Evolutionary conservation across 2,329 filamentous ascomycete species (phyloP).

Genomic region (Dactylellina drechsleri): DNA sequence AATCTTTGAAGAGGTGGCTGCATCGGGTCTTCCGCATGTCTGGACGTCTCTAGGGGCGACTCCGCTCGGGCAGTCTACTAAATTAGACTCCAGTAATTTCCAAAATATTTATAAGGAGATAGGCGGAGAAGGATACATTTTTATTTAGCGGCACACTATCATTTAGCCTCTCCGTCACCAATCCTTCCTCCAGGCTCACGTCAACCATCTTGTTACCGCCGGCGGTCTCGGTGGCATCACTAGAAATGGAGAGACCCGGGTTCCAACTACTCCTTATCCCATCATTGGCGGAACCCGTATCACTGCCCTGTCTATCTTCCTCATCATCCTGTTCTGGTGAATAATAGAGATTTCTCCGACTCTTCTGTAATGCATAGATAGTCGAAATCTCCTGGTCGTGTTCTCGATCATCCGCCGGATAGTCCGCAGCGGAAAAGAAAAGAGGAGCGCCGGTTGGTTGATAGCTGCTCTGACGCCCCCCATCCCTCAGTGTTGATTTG

Average conservation of each 20-base stretch:
- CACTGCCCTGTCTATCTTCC: slow-evolving; percentile 61
- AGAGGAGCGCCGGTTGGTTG: slow-evolving; percentile 72
- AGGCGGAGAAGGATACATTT: slow-evolving; percentile 44
- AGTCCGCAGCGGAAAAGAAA: slow-evolving; percentile 91
- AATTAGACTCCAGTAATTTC: slow-evolving; percentile 6
- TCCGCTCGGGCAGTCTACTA: slow-evolving; percentile 18
- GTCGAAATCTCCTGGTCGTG: slow-evolving; percentile 92
- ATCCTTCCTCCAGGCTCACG: slow-evolving; percentile 62
- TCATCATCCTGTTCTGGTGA: slow-evolving; percentile 72
- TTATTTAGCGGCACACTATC: slow-evolving; percentile 54
- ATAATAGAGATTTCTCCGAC: slow-evolving; percentile 78
- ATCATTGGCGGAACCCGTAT: slow-evolving; percentile 59
- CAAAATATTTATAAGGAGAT: neutral
- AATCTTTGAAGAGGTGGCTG: slow-evolving; percentile 46
- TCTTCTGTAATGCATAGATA: slow-evolving; percentile 88
- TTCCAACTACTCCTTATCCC: slow-evolving; percentile 75
- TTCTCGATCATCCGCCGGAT: slow-evolving; percentile 92
- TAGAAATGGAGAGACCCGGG: slow-evolving; percentile 64
- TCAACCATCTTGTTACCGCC: slow-evolving; percentile 56
- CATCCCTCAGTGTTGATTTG: slow-evolving; percentile 76
- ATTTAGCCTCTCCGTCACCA: slow-evolving; percentile 59
- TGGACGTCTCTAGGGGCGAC: slow-evolving; percentile 37
- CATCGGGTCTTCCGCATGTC: slow-evolving; percentile 29
- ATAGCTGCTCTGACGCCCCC: slow-evolving; percentile 60
- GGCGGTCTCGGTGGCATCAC: slow-evolving; percentile 60